Evolutionary conservation across 306 rosid genomes (phyloP).

Genomic region (Senna tora): DNA sequence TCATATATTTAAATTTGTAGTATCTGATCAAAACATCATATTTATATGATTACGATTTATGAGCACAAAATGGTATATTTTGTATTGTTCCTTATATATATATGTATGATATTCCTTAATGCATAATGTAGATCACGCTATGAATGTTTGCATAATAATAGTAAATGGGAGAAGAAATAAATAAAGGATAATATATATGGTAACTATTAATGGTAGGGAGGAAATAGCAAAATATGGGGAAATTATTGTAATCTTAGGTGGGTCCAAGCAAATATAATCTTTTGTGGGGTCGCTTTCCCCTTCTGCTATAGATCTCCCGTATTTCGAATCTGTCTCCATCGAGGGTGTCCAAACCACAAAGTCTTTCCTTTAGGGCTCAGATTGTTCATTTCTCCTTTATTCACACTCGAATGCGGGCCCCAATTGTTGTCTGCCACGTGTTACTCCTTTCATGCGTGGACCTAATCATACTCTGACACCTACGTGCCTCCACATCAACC

Average conservation of each 20-base stretch:
- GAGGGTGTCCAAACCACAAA: constrained; percentile 48
- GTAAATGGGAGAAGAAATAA: constrained; percentile 32
- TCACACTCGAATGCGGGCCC: constrained; percentile 50
- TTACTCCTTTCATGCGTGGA: constrained; percentile 34
- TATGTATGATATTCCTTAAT: too few species aligned
- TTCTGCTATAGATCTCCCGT: constrained; percentile 48
- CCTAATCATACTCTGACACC: constrained; percentile 40
- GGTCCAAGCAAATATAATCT: constrained; percentile 48
- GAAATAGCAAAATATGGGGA: constrained; percentile 14
- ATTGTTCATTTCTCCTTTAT: constrained; percentile 29
- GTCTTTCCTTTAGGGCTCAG: not conserved
- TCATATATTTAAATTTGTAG: too few species aligned
- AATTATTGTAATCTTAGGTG: constrained; percentile 35
- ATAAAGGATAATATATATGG: constrained; percentile 17
- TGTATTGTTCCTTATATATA: too few species aligned
- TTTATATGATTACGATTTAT: too few species aligned
- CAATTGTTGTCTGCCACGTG: constrained; percentile 57
- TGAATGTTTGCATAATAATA: not conserved
- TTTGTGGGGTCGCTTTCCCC: constrained; percentile 35
- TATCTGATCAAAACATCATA: too few species aligned
- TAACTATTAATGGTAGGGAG: constrained; percentile 21
- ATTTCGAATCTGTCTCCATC: constrained; percentile 57
- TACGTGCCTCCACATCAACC: constrained; percentile 46
- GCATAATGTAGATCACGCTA: too few species aligned
- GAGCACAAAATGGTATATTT: too few species aligned